A percentile compares a stretch with the other conserved stretches of the same genome.
Evolutionary conservation across 176 grass and related monocot species (phyloP).

Genomic region (Oryza australiensis): DNA sequence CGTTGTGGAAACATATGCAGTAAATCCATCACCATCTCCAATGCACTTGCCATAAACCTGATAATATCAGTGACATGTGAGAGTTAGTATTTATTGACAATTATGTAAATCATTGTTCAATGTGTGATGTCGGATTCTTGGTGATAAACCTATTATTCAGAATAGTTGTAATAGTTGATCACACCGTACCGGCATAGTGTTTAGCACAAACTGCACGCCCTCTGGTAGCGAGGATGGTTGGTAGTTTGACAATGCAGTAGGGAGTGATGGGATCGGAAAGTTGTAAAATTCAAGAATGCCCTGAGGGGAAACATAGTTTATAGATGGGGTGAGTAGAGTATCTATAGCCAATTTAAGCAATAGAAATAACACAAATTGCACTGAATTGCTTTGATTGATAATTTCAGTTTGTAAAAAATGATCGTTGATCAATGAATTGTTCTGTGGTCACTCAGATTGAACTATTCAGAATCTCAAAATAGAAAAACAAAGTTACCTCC

Average conservation of each 20-base stretch:
- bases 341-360: neutral
- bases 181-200: conserved; percentile 46
- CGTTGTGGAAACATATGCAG: conserved; percentile 49
- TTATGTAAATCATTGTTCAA: neutral
- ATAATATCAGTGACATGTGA: neutral
- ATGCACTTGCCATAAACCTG: conserved; percentile 41
- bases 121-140: neutral
- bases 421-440: neutral
- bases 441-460: neutral
- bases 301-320: conserved; percentile 27
- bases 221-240: conserved; percentile 20
- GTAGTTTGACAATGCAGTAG: conserved; percentile 1
- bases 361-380: neutral
- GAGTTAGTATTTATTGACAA: neutral
- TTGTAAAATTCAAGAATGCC: conserved; percentile 47
- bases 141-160: neutral
- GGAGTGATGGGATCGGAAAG: conserved; percentile 22
- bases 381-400: neutral
- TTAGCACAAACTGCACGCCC: conserved; percentile 42
- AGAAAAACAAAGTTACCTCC: conserved; percentile 15
- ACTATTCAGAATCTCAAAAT: neutral
- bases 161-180: neutral
- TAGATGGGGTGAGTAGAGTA: neutral
- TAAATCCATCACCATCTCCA: conserved; percentile 62
- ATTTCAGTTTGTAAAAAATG: conserved; percentile 1